These are phyloP conservation scores for Albifimbria verrucaria DNA, from an alignment of 2,329 filamentous ascomycete genomes.

Conservation along the genomic window DNA sequence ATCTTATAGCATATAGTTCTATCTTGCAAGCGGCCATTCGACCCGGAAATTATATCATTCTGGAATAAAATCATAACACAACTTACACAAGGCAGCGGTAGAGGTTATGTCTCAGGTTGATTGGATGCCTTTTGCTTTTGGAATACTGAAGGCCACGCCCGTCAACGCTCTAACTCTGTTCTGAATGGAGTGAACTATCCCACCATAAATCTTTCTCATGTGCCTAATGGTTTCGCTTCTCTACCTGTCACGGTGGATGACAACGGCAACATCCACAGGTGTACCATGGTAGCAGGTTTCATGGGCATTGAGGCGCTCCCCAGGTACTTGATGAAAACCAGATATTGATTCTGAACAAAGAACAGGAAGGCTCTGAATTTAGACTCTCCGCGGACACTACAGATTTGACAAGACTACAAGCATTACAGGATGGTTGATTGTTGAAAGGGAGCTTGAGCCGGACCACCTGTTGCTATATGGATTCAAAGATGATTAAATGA, in stretches of 20 bases:
- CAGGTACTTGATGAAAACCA: too few relatives aligned
- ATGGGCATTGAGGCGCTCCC: slow-evolving; percentile 4
- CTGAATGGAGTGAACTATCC: slow-evolving; percentile 6
- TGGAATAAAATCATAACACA: slow-evolving; percentile 26
- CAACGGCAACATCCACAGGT: not conserved
- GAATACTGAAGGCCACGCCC: slow-evolving; percentile 1
- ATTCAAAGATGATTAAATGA: too few relatives aligned
- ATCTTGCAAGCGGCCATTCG: slow-evolving; percentile 29
- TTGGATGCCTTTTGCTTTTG: slow-evolving; percentile 16
- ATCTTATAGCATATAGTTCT: slow-evolving; percentile 35
- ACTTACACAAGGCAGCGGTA: not conserved
- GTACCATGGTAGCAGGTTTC: slow-evolving; percentile 14
- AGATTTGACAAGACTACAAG: too few relatives aligned
- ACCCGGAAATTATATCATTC: slow-evolving; percentile 27
- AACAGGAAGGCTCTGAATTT: too few relatives aligned
- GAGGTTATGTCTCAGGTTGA: slow-evolving; percentile 9
- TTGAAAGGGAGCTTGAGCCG: too few relatives aligned
- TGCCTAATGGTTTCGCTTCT: slow-evolving; percentile 9
- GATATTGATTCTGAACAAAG: too few relatives aligned
- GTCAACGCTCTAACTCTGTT: not conserved
- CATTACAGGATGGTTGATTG: too few relatives aligned
- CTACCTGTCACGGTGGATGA: slow-evolving; percentile 13
- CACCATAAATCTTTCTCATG: not conserved
- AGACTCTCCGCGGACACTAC: too few relatives aligned
- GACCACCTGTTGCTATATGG: too few relatives aligned